phyloP scores from a whole-genome alignment of 345 rosid genomes.

The Populus alba region DNA sequence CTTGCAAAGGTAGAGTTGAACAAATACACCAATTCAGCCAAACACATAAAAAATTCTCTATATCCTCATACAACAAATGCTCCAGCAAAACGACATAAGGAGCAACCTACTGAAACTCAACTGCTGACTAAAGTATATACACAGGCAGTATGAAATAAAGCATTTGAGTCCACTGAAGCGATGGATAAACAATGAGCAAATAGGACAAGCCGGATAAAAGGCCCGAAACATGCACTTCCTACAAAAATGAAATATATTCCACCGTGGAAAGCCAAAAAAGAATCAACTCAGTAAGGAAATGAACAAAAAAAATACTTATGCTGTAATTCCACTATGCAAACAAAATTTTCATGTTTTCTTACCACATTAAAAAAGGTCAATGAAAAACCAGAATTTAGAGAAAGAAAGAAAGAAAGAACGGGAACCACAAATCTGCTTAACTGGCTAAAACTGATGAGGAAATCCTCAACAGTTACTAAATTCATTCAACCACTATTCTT shows the following conservation, averaged over 20 bases:
- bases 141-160: neutral
- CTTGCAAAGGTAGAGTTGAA: neutral
- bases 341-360: neutral
- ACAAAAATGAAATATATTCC: too few species aligned
- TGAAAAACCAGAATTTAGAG: neutral
- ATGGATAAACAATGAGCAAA: neutral
- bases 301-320: too few species aligned
- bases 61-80: neutral
- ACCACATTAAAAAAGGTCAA: neutral
- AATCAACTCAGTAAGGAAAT: too few species aligned
- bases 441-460: neutral
- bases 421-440: neutral
- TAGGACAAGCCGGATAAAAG: neutral
- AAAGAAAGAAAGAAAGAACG: neutral
- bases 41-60: neutral
- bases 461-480: neutral
- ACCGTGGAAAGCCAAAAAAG: too few species aligned
- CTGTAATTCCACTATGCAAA: neutral
- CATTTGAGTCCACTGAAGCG: neutral
- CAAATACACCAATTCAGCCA: neutral
- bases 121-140: neutral
- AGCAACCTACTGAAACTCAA: neutral
- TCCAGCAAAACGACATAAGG: neutral
- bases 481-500: neutral
- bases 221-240: too few species aligned